Conservation (phyloP, 805 yeast species). For the Teunomyces aglyptinius region DNA sequence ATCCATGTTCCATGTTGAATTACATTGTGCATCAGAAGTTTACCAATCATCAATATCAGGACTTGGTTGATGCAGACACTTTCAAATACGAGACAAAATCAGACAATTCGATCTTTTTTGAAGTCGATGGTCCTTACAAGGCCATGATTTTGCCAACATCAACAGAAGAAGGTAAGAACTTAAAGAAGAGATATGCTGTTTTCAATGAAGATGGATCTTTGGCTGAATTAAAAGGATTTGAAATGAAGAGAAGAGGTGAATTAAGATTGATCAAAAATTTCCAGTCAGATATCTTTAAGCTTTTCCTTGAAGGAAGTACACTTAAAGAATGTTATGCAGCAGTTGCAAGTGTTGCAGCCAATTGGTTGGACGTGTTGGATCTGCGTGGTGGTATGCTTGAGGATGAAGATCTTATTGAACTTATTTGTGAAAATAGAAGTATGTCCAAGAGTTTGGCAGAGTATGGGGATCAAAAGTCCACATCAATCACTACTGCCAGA, state of each 20-base stretch:
- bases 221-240: constrained; percentile 96
- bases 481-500: constrained; percentile 93
- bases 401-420: constrained; percentile 89
- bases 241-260: constrained; percentile 95
- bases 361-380: constrained; percentile 93
- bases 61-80: constrained; percentile 65
- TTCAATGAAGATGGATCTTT: constrained; percentile 91
- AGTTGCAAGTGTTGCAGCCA: constrained; percentile 89
- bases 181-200: constrained; percentile 95
- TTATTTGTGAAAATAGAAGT: constrained; percentile 93
- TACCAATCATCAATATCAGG: constrained; percentile 94
- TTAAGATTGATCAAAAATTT: constrained; percentile 88
- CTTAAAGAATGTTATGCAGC: constrained; percentile 80
- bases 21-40: constrained; percentile 86
- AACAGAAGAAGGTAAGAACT: constrained; percentile 94
- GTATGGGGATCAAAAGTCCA: constrained; percentile 86
- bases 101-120: constrained; percentile 95
- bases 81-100: constrained; percentile 72
- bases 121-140: constrained; percentile 97
- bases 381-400: constrained; percentile 83
- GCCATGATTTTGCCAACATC: constrained; percentile 98
- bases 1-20: constrained; percentile 95
- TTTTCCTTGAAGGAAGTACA: constrained; percentile 81
- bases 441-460: constrained; percentile 92
- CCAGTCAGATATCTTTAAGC: constrained; percentile 90